Base-by-base conservation (phyloP, 495 filamentous ascomycete genomes). In the Aspergillus asperescens region DNA sequence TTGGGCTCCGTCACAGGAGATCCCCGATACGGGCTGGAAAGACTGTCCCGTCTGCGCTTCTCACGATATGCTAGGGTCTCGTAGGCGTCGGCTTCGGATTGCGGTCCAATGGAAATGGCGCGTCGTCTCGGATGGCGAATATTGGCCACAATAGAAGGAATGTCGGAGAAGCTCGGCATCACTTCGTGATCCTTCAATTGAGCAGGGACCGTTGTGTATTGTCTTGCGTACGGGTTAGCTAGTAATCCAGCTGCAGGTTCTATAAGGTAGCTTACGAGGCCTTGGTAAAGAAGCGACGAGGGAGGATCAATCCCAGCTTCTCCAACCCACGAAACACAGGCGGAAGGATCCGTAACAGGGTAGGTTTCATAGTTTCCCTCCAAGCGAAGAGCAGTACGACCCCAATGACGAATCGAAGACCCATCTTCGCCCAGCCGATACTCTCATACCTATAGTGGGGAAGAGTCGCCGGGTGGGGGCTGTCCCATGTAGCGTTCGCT, bases 1-100 rank as follows among this genome's bases (percentile, higher is more conserved):
- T 12, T 37, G 6, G 39, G 52, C 12, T 70, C 68, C 0, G 47
- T 50, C 0, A 52, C 44, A 4, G 69, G 64, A 13, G 66, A 62
- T 4, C 62, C 56, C 12, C 62, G 61, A 40, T 59, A 62, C 9
- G 63, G 48, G 6, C 59, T 59, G 6, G 72, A 72, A 28, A 84
- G 71, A 58, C 87, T 95, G 64, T 95, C 88, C 34, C 88, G 75
- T 57, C 90, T 76, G 56, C 80, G 80, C 59, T 89, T 82, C 64
- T 94, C 88, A 2, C 91, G 81, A 60, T 92, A 95, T n/a, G 93
- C 93, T 18, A 97, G 72, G 15, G 89, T 90, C 71, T 98, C 93
- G 62, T 96, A 96, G 6, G 91, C 93, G 66, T 98, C 93, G 3
- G 93, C 93, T 51, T 87, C 89, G 22, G 90, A 96, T 69, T 97